Base-by-base conservation (phyloP, 1,139 yeast genomes). In the Taiozyma sp. region DNA sequence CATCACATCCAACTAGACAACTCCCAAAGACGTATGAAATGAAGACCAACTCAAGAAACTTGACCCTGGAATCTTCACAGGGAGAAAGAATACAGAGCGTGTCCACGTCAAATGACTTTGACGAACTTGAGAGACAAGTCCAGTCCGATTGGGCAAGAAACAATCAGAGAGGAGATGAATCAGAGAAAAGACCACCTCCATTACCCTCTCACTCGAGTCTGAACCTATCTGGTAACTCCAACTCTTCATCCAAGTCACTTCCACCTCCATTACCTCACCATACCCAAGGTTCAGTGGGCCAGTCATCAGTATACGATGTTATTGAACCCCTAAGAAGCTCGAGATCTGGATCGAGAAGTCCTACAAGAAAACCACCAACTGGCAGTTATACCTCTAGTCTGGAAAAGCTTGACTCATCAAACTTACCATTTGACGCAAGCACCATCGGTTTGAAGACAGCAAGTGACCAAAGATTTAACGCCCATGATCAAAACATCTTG, bases 41-140 rank as follows among this genome's bases (percentile, higher is more conserved):
- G 32, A 44, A 4, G 53, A 51, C 10, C 14, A 52, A 12, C 52
- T 52, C 40, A 49, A 53, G 8, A 32, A 40, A 19, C 22, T 30
- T 23, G 7, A 23, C 6, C 23, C 45, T n/a, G 12, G 47, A 13
- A 47, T 41, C 34, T 14, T 30, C 24, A 28, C 44, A 22, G 23
- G 49, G 28, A 43, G 41, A 29, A 10, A 38, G 41, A 38, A 38
- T 23, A 8, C 41, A 38, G 24, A 38, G 41, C 19, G 24, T 24
- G 9, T 40, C 43, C n/a, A 45, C 52, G 8, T 52, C 54, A 14
- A 66, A 64, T 45, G 61, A 63, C 4, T 65, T 66, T 51, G 70
- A 66, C 50, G 67, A 64, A 39, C 49, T 66, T 9, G 70, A 66
- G 41, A 59, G 65, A 46, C 67, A 66, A 47, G 68, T 66, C 1